Conservation (phyloP, 2,329 filamentous ascomycete species). For the Aureobasidium subglaciale region DNA sequence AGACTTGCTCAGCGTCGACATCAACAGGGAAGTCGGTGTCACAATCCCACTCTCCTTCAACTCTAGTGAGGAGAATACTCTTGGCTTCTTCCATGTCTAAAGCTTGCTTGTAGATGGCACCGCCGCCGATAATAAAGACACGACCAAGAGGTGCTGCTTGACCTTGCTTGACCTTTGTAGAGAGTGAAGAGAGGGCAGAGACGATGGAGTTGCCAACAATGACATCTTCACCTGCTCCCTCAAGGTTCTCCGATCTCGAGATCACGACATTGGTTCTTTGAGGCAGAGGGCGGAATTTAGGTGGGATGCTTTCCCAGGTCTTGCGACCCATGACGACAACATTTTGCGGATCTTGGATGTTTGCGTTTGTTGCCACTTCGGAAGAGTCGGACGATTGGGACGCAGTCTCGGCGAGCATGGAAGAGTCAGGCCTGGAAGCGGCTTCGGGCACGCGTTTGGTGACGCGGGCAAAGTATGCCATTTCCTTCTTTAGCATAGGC, state of each 20-base stretch:
- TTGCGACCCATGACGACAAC: constrained; percentile 96
- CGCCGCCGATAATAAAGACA: constrained; percentile 85
- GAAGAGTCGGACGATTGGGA: constrained; percentile 15
- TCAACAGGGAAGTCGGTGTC: constrained; percentile 66
- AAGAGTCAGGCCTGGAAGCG: constrained; percentile 16
- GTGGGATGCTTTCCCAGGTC: constrained; percentile 88
- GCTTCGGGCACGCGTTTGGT: constrained; percentile 59
- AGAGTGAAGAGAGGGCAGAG: constrained; percentile 28
- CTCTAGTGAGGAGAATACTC: constrained; percentile 62
- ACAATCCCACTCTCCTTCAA: constrained; percentile 64
- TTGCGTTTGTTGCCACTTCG: constrained; percentile 1
- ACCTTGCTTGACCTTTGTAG: constrained; percentile 18
- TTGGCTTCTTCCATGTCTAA: constrained; percentile 52
- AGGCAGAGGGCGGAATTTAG: constrained; percentile 68
- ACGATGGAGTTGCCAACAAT: constrained; percentile 23
- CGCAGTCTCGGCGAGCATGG: background rate
- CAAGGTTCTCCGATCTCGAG: constrained; percentile 40
- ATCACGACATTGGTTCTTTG: constrained; percentile 78
- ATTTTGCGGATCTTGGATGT: constrained; percentile 29
- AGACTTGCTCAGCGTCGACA: constrained; percentile 42
- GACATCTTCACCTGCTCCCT: constrained; percentile 35
- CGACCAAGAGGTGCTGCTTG: constrained; percentile 40
- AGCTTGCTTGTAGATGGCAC: constrained; percentile 71
- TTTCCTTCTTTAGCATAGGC: constrained; percentile 81
- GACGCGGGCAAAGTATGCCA: constrained; percentile 89